Evolutionary conservation across 2,329 filamentous ascomycete genomes (phyloP), one percentile per base, ranked within the genome.

Genomic region (Microsporum canis): DNA sequence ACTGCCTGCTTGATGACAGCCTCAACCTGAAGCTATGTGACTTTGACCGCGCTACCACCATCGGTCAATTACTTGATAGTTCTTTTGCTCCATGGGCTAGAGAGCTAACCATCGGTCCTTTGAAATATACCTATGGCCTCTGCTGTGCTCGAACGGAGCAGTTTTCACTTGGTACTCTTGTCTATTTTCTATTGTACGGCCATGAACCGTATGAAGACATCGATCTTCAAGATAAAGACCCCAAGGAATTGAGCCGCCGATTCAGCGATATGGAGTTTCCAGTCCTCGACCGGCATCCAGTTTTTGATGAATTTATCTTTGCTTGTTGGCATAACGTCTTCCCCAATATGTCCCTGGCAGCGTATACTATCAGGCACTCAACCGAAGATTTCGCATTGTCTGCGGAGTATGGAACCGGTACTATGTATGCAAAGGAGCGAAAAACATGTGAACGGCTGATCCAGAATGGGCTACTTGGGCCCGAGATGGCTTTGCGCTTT

Each of bases 151-250:
- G 63, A 61, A 68, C 66, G 47, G 61, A 68, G 56, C 61, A 67
- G 53, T 66, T 66, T 61, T 61, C 65, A 0, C 41, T 67, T 36
- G 60, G 63, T 8, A 60, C 65, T 45, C 60, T 66, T 51, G 61
- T 66, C n/a, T 68, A 66, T 61, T 66, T 65, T 8, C 64, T 67
- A 61, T 61, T 66, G 59, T 68, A 68, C 51, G 63, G 65, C 29
- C 55, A 66, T 56, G 47, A 66, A 62, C 61, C 61, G 23, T 62
- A 60, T 58, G 62, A 63, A 29, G 29, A 49, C 23, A 34, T 33
- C 45, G 29, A 60, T 4, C 58, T 51, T 23, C 17, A 23, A 23
- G 17, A 23, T 23, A 23, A 23, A 5, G 34, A 36, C 31, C 33
- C 33, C 10, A 10, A 10, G 31, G 60, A 62, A 60, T 56, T 43